Evolutionary conservation across 1,284 basidiomycete species (phyloP).

Genomic region (Sporisorium reilianum): DNA sequence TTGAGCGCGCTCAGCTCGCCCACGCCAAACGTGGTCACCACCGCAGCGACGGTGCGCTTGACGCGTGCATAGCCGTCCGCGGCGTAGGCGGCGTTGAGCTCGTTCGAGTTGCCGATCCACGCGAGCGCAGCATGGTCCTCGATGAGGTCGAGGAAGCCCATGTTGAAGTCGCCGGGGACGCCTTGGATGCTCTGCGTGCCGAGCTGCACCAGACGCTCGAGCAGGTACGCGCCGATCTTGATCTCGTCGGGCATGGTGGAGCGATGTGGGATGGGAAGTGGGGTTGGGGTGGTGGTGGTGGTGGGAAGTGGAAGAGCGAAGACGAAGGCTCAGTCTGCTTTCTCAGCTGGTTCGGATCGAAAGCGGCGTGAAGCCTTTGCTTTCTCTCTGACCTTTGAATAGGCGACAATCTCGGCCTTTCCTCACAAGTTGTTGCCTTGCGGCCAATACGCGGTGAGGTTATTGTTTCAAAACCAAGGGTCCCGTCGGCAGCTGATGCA

Average conservation of each 20-base stretch:
- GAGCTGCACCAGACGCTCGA: constrained; percentile 65
- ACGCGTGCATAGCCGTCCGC: constrained; percentile 90
- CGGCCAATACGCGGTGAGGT: no score
- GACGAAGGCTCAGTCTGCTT: background rate
- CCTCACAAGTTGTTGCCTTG: no score
- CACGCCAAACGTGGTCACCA: constrained; percentile 81
- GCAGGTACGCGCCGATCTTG: constrained; percentile 61
- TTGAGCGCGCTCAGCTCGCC: constrained; percentile 77
- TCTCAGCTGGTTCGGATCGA: no score
- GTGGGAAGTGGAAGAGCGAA: background rate
- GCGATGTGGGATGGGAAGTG: background rate
- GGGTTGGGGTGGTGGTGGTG: constrained; percentile 1
- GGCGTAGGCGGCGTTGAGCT: constrained; percentile 78
- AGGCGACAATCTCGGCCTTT: no score
- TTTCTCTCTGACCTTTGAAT: no score
- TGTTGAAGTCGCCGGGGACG: constrained; percentile 92
- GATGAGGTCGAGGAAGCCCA: constrained; percentile 79
- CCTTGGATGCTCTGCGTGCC: constrained; percentile 79
- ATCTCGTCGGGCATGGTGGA: constrained; percentile 39
- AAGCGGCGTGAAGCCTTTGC: no score
- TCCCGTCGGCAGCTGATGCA: no score
- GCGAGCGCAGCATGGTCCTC: constrained; percentile 83
- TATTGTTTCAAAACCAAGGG: no score
- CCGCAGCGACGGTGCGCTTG: constrained; percentile 44
- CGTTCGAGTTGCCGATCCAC: constrained; percentile 83